Evolutionary conservation across 2,329 filamentous ascomycete species (phyloP), one percentile per base, ranked within the genome.

Genomic region (Gaeumannomyces tritici): DNA sequence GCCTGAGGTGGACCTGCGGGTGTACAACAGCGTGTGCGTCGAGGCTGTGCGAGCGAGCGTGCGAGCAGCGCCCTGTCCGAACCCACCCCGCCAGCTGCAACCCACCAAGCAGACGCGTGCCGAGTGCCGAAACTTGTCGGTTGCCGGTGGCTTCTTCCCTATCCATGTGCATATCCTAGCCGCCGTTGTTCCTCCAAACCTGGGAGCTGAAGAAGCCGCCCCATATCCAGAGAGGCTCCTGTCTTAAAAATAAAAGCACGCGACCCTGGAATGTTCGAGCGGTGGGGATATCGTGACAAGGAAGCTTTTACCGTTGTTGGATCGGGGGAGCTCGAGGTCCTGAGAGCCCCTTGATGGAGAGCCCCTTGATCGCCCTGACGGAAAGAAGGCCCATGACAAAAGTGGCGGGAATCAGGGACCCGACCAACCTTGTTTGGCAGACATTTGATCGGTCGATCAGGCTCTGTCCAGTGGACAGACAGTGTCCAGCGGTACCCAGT

Each of bases 1-100:
- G 76, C 77, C 28, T 54, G 42, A 51, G 21, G 4, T 11, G 42
- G 21, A 8, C 5, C 18, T 13, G 9, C 7, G 7, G 18, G 42
- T 4, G 2, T 51, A 2, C 8, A 6, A 21, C 11, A 51, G 42
- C 24, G 42, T 51, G 42, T n/a, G 21, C 21, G 42, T 24, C 42
- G 42, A 47, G 42, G 42, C 35, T 42, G 7, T 42, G 35, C 18
- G 35, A 15, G 35, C 35, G n/a, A n/a, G n/a, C n/a, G n/a, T n/a
- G n/a, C n/a, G n/a, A n/a, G n/a, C n/a, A 42, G 42, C 42, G n/a
- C 18, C 42, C 42, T 42, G 18, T 4, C 15, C 3, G 7, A 42
- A 42, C 35, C 35, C 35, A 9, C 31, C 31, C 8, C n/a, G 2
- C 31, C 31, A 31, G 8, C 31, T 31, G 31, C 35, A n/a, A n/a